Conservation (phyloP, 345 rosid species). For the Dovyalis caffra region DNA sequence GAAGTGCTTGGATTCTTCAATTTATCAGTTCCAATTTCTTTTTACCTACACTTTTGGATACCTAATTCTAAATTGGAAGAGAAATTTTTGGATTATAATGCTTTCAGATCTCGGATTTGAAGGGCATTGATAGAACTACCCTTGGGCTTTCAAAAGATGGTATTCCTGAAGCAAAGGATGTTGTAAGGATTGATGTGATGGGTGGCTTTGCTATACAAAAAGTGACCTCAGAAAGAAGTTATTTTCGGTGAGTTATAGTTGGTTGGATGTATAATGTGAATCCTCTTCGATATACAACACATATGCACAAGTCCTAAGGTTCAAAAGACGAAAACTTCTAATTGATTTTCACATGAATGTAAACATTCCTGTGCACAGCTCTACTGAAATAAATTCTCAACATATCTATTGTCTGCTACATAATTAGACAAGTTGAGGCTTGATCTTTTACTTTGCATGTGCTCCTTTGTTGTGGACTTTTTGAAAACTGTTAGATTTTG, state of each 20-base stretch:
- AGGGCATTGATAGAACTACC: slow-evolving; percentile 45
- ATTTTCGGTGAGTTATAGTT: slow-evolving; percentile 58
- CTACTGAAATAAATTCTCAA: not conserved
- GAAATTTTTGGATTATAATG: slow-evolving; percentile 6
- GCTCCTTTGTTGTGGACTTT: not conserved
- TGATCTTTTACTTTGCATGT: not conserved
- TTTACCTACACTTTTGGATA: not conserved
- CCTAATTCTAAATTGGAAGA: not conserved
- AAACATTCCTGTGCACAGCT: not conserved
- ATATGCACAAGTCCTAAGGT: not conserved
- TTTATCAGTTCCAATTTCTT: slow-evolving; percentile 9
- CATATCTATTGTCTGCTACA: not conserved
- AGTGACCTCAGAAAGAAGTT: slow-evolving; percentile 75
- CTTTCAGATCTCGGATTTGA: slow-evolving; percentile 65
- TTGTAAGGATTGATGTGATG: slow-evolving; percentile 67
- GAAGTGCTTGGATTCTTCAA: slow-evolving; percentile 11
- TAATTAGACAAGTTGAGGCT: not conserved
- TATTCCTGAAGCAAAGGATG: slow-evolving; percentile 61
- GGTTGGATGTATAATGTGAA: not conserved
- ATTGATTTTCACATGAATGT: not conserved
- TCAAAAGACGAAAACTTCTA: not conserved
- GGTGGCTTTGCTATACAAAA: slow-evolving; percentile 92
- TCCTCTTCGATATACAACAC: not conserved
- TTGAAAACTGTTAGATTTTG: slow-evolving; percentile 25
- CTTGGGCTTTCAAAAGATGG: slow-evolving; percentile 55